These are phyloP conservation scores for Paradendryphiella salina DNA, from an alignment of 2,329 filamentous ascomycete genomes.

Conservation along the genomic window DNA sequence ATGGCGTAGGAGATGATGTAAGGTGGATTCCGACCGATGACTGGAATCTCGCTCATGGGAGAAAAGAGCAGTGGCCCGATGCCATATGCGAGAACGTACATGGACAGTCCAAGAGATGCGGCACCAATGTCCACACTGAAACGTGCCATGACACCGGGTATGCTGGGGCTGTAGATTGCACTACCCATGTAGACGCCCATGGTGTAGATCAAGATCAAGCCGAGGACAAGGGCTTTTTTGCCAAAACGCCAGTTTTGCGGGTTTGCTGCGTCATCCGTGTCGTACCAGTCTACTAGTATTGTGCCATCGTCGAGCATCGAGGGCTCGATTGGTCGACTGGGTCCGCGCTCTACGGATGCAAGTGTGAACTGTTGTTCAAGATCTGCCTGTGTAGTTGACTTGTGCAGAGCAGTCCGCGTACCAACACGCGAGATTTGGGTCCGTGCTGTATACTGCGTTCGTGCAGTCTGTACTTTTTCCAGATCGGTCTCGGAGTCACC, in stretches of 20 bases:
- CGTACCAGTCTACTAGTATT: constrained; percentile 52
- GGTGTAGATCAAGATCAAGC: constrained; percentile 60
- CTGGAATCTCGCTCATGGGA: constrained; percentile 67
- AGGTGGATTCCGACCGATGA: constrained; percentile 67
- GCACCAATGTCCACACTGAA: constrained; percentile 59
- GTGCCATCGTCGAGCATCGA: constrained; percentile 44
- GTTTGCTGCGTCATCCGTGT: constrained; percentile 46
- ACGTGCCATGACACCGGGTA: constrained; percentile 53
- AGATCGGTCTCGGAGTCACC: constrained; percentile 31
- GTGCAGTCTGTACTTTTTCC: constrained; percentile 42
- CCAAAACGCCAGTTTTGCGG: constrained; percentile 47
- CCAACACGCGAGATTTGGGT: constrained; percentile 44
- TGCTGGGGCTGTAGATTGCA: constrained; percentile 55
- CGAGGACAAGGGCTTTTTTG: constrained; percentile 44
- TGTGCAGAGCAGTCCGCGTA: constrained; percentile 44
- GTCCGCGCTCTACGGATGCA: constrained; percentile 42
- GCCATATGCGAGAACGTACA: constrained; percentile 66
- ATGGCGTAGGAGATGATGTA: constrained; percentile 70
- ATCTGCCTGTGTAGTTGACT: constrained; percentile 45
- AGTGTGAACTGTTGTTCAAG: constrained; percentile 48
- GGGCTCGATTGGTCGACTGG: constrained; percentile 43
- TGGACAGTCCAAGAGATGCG: constrained; percentile 61
- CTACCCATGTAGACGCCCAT: constrained; percentile 61
- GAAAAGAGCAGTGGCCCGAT: constrained; percentile 67
- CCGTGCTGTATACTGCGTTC: constrained; percentile 30